phyloP scores from a whole-genome alignment of 140 eudicot species.

The Oenanthe javanica region DNA sequence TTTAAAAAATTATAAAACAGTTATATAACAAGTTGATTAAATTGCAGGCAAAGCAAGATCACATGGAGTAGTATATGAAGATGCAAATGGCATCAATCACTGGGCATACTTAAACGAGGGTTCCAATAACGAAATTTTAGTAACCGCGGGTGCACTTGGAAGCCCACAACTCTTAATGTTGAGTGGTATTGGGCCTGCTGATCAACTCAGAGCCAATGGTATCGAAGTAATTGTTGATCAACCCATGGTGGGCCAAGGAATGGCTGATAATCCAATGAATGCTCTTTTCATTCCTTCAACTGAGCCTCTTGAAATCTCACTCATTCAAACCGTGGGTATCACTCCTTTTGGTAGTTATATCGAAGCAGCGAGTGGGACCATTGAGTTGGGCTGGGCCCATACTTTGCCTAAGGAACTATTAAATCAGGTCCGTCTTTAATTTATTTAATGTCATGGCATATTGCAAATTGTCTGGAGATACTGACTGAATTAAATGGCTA shows the following conservation, averaged over 20 bases:
- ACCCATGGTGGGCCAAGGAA: conserved; percentile 72
- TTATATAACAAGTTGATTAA: not conserved
- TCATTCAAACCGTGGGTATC: conserved; percentile 70
- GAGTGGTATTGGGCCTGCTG: conserved; percentile 68
- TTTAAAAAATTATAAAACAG: no score
- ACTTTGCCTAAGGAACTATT: conserved; percentile 17
- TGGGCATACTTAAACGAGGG: conserved; percentile 39
- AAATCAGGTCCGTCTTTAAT: conserved; percentile 31
- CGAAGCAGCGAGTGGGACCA: conserved; percentile 56
- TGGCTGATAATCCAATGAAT: conserved; percentile 86
- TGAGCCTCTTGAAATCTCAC: conserved; percentile 51
- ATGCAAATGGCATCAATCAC: conserved; percentile 42
- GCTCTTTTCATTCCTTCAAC: conserved; percentile 46
- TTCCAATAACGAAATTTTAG: conserved; percentile 46
- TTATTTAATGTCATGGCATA: no score
- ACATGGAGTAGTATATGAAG: conserved; percentile 48
- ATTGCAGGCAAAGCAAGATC: conserved; percentile 42
- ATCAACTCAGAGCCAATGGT: conserved; percentile 35
- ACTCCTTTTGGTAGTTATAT: conserved; percentile 55
- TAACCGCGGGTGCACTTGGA: conserved; percentile 81
- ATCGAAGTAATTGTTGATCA: conserved; percentile 45
- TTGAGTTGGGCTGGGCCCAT: conserved; percentile 23
- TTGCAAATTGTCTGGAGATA: no score
- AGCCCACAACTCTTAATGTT: conserved; percentile 72
- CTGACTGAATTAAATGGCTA: not conserved